Base-by-base conservation (phyloP, 441 rosid species). In the Pelargonium fulgidum region DNA sequence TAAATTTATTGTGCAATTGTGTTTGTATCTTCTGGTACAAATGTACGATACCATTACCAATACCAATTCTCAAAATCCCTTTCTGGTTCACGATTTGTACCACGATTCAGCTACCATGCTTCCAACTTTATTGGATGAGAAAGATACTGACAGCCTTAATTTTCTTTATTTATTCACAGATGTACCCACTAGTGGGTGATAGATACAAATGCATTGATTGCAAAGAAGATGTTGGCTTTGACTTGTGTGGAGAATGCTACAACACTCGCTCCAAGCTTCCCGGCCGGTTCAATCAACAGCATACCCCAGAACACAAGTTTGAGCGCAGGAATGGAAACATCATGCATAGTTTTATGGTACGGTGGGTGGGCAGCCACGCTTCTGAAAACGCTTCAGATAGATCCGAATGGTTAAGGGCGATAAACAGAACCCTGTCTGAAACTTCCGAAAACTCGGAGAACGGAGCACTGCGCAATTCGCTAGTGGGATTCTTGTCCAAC, bases 231-330 rank as follows among this genome's bases (percentile, higher is more conserved):
- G 64, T 80, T 0, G 98, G 98, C 22, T 92, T 87, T 73, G 93
- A 92, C 79, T 96, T 92, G 22, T 90, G 98, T 71, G 83, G 87
- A 72, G 85, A 82, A 62, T 92, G 96, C 81, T 89, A 85, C 71
- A 83, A 78, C 63, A 82, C 82, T 66, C 62, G 72, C 59, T 80
- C 86, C 2, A 86, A 81, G 75, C 82, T 72, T 65, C 87, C 92
- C 0, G 96, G 98, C 65, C 83, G 96, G 66, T 92, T 92, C 78
- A 92, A 90, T 79, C 95, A 92, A 79, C 86, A 84, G 67, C 98
- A 92, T 82, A 87, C 82, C 12, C 82, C 90, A 13, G 91, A 88
- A 22, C 98, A 92, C 72, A 82, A 73, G 77, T 64, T 92, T 66
- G 70, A 73, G 80, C 85, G 9, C 29, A 62, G 70, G 0, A 47